A percentile compares a stretch with the other conserved stretches of the same genome.
Evolutionary conservation across 805 yeast species (phyloP).

Genomic region (Metschnikowia bowlesiae): DNA sequence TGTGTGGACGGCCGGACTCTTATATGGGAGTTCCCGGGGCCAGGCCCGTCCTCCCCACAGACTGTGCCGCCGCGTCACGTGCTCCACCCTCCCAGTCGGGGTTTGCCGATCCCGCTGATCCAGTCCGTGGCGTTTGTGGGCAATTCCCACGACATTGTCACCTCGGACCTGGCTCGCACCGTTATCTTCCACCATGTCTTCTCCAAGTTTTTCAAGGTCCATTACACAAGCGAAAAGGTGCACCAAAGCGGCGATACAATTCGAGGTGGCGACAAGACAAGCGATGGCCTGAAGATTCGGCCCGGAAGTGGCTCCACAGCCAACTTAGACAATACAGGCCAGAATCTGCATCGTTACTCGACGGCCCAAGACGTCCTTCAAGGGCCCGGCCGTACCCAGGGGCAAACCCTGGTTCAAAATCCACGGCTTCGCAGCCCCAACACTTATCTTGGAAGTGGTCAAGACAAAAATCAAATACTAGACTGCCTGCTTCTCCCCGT

Average conservation of each 20-base stretch:
- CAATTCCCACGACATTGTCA: conserved; percentile 26
- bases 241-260: background rate
- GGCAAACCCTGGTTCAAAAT: background rate
- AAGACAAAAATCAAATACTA: conserved; percentile 12
- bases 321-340: no score
- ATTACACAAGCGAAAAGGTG: conserved; percentile 19
- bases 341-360: no score
- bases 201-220: conserved; percentile 51
- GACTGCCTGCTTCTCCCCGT: conserved; percentile 52
- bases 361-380: no score
- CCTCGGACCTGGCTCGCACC: conserved; percentile 32
- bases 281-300: no score
- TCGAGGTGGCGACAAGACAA: background rate
- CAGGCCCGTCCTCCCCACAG: background rate
- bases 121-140: conserved; percentile 26
- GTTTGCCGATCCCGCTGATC: conserved; percentile 8
- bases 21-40: conserved; percentile 55
- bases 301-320: no score
- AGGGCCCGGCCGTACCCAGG: background rate
- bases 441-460: no score
- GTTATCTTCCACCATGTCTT: conserved; percentile 62
- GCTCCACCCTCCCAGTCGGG: conserved; percentile 8
- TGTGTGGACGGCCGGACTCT: conserved; percentile 58
- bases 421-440: background rate
- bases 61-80: conserved; percentile 5